These are phyloP conservation scores for Trichoderma erinaceum DNA, from an alignment of 495 filamentous ascomycete genomes.

Conservation along the genomic window DNA sequence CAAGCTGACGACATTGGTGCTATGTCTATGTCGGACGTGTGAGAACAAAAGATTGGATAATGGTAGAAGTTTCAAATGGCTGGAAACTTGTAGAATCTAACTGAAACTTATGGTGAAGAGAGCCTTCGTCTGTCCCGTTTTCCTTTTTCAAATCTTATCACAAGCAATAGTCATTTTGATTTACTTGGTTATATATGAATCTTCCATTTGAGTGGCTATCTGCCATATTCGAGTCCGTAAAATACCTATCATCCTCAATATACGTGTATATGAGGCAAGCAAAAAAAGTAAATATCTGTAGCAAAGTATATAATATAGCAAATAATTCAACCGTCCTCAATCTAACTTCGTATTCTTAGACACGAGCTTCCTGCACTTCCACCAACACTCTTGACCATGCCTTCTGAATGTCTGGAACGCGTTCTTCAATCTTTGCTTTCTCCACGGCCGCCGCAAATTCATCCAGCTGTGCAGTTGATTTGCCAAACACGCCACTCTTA, in stretches of 20 bases:
- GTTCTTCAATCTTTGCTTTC: constrained; percentile 17
- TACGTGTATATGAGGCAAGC: neutral
- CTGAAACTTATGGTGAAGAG: no score
- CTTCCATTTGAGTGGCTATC: neutral
- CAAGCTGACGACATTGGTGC: no score
- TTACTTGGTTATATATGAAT: neutral
- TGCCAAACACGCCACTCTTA: constrained; percentile 28
- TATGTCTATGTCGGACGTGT: no score
- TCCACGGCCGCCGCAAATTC: constrained; percentile 7
- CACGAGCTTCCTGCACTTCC: neutral
- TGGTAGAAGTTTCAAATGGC: no score
- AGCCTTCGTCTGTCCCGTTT: neutral
- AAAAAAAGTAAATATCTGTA: neutral
- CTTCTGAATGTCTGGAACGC: constrained; percentile 39
- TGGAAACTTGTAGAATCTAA: no score
- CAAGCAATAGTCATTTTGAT: neutral
- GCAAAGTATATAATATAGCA: neutral
- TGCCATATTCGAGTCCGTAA: neutral
- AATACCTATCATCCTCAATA: neutral
- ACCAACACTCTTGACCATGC: constrained; percentile 26
- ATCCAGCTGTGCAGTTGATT: neutral
- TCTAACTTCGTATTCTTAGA: neutral
- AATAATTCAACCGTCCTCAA: neutral
- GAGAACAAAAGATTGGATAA: no score
- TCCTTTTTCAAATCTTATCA: neutral